Base-by-base conservation (phyloP, 192 early-diverging fungal species). In the Backusella liffmaniae region DNA sequence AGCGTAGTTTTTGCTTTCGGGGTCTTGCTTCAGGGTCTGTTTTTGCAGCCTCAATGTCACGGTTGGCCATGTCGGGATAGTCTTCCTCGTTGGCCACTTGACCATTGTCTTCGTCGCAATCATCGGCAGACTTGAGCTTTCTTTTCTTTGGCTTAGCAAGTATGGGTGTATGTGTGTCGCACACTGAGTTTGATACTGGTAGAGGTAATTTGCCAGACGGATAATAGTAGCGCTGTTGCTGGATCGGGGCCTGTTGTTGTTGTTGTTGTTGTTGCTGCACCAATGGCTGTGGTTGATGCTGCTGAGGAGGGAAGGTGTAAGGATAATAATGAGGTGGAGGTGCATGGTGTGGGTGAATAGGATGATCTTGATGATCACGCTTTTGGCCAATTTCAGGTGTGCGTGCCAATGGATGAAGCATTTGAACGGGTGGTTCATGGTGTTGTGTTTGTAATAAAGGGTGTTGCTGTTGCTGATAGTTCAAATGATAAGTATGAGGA, bases 1-100 rank as follows among this genome's bases (percentile, higher is more conserved):
- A 93, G 4, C 91, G 84, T 42, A 93, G 80, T 72, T 92, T 91
- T 70, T 96, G 94, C n/a, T 87, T 84, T 37, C 93, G 85, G 3
- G 92, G 91, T 73, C 80, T 79, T 7, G 84, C 84, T 51, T 88
- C 87, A 36, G 84, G 83, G 73, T 88, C 85, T 6, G 77, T 80
- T 16, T 78, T 79, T 6, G 80, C 79, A 41, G 65, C 85, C 26
- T 88, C 84, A 49, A 83, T 78, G 30, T 88, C 86, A 62, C 78
- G 53, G 34, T 30, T 39, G 16, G 62, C 30, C 78, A 83, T 83
- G 21, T 80, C 79, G 0, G 82, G 82, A 42, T 73, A 77, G 23
- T 77, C 76, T n/a, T 73, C 76, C 49, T 77, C 76, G 5, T 73
- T 73, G 5, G 77, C 42, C 15, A 42, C 62, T 13, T 29, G 37